Evolutionary conservation across 2,329 filamentous ascomycete species (phyloP).

Genomic region (Chaetomiaceae sp.): DNA sequence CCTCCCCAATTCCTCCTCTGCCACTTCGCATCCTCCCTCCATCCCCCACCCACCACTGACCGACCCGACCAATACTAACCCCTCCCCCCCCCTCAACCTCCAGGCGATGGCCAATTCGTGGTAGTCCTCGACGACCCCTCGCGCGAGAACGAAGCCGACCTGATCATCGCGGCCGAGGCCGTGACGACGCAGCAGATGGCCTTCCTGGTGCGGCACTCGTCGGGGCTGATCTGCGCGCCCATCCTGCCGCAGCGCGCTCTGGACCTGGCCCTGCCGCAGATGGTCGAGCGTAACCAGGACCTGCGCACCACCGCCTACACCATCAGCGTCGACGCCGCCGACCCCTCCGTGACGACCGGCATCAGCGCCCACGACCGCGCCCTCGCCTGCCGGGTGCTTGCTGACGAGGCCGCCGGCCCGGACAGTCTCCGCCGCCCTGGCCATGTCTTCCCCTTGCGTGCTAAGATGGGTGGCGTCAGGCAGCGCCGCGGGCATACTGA

Average conservation of each 20-base stretch:
- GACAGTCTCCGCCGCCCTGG: conserved; percentile 74
- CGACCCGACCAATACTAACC: conserved; percentile 11
- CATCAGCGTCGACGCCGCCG: conserved; percentile 74
- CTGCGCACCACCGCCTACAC: conserved; percentile 91
- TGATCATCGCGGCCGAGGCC: conserved; percentile 86
- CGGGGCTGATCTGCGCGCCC: conserved; percentile 87
- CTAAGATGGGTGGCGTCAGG: conserved; percentile 73
- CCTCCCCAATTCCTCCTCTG: background rate
- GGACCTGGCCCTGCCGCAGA: conserved; percentile 75
- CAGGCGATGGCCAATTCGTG: conserved; percentile 82
- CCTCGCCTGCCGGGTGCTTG: conserved; percentile 73
- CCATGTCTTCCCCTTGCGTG: conserved; percentile 82
- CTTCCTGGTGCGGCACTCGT: conserved; percentile 89
- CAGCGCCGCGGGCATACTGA: conserved; percentile 85
- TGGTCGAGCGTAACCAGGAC: conserved; percentile 74
- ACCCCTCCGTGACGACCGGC: conserved; percentile 73
- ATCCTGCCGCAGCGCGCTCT: conserved; percentile 65
- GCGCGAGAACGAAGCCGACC: conserved; percentile 96
- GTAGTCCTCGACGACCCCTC: conserved; percentile 88
- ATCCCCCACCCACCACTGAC: conserved; percentile 4
- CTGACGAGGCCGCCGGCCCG: conserved; percentile 54
- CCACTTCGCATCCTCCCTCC: background rate
- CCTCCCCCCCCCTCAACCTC: background rate
- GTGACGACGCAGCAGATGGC: conserved; percentile 88
- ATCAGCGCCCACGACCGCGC: conserved; percentile 87